Evolutionary conservation across 1,284 basidiomycete species (phyloP), one percentile per base, ranked within the genome.

Genomic region (Cyathus pygmaeus): DNA sequence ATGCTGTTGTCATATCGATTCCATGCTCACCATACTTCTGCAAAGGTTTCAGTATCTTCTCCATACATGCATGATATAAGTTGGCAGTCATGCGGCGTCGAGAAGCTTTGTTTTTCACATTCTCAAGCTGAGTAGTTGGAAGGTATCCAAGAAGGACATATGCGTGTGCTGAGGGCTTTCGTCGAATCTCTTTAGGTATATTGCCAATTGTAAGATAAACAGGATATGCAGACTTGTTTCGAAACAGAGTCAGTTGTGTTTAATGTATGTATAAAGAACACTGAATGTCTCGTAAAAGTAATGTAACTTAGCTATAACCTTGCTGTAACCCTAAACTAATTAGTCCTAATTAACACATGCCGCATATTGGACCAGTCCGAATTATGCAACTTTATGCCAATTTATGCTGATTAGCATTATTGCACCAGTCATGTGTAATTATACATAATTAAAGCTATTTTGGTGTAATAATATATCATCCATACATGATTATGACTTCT

Each of bases 141-240:
- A 83, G 70, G 57, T 83, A 83, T 0, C 63, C 79, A 17, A 83
- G 57, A 0, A 84, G 72, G 10, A 84, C 66, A 24, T 78, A 74
- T 1, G 70, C 78, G 2, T 63, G 72, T 2, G 60, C 59, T 0
- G 77, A 79, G 0, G 79, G 76, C 56, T 80, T 78, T 2, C 73
- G 65, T 4, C 76, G 68, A 2, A 81, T 76, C 10, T 76, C 73
- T 53, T 83, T 83, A 1, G 81, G 79, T 13, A 85, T 67, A 60
- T 83, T 83, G 2, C 82, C 80, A 46, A 84, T 79, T 0, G 79
- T 83, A 19, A 84, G 57, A 55, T 83, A 83, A 0, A 83, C 68
- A 0, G 80, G 80, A 62, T 82, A 83, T 1, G 78, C 79, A 10
- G 68, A 63, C 60, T 82, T 82, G 59, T 77, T 77, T 2, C 74